Conservation (phyloP, 2,329 filamentous ascomycete genomes). For the Alternaria triticina region DNA sequence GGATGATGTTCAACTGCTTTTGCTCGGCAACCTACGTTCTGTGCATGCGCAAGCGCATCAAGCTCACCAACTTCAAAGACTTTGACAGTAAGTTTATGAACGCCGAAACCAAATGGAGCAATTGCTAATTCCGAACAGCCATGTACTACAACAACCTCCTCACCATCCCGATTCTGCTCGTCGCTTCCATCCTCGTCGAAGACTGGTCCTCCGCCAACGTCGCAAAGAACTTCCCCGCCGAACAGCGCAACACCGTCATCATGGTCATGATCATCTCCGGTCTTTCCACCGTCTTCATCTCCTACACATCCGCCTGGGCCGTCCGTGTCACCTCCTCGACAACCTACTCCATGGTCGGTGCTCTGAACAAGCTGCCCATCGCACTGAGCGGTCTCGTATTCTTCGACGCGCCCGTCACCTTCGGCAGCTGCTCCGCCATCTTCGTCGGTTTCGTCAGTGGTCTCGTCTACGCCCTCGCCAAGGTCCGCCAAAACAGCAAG, state of each 20-base stretch:
- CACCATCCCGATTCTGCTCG: conserved; percentile 87
- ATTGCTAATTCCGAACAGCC: conserved; percentile 61
- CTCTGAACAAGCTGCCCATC: conserved; percentile 96
- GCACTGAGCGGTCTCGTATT: conserved; percentile 91
- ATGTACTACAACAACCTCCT: conserved; percentile 99
- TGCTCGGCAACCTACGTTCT: conserved; percentile 90
- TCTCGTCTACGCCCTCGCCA: conserved; percentile 86
- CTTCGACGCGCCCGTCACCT: conserved; percentile 91
- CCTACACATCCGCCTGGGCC: conserved; percentile 99
- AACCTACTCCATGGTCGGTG: conserved; percentile 98
- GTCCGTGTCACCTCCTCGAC: conserved; percentile 97
- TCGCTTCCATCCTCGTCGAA: conserved; percentile 82
- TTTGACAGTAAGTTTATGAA: conserved; percentile 84
- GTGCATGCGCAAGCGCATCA: conserved; percentile 97
- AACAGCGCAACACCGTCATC: conserved; percentile 78
- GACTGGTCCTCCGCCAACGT: conserved; percentile 92
- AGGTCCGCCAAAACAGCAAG: conserved; percentile 77
- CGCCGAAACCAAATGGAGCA: too few relatives aligned
- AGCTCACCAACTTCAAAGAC: conserved; percentile 99
- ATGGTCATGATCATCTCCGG: conserved; percentile 94
- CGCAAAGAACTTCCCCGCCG: conserved; percentile 83
- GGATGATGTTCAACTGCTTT: conserved; percentile 97
- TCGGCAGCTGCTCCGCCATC: conserved; percentile 91
- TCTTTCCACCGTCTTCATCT: conserved; percentile 93
- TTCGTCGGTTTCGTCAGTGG: conserved; percentile 89